phyloP scores from a whole-genome alignment of 1,284 basidiomycete species.

The Trichosporon coremiiforme region DNA sequence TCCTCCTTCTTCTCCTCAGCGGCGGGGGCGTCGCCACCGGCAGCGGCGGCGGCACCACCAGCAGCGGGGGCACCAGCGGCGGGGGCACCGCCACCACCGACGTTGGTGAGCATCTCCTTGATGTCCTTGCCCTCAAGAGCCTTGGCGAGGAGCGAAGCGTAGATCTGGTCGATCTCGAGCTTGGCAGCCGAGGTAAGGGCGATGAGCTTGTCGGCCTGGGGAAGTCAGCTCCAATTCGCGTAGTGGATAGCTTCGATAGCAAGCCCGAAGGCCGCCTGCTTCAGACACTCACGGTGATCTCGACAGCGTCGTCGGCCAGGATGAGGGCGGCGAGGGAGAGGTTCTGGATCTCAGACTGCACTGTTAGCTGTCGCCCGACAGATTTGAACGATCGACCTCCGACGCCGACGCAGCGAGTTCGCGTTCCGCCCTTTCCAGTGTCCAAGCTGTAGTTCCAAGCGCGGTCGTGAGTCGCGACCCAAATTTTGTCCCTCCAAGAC shows the following conservation, averaged over 20 bases:
- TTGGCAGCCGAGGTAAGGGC: constrained; percentile 79
- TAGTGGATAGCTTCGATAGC: not conserved
- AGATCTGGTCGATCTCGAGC: constrained; percentile 92
- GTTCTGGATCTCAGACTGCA: constrained; percentile 65
- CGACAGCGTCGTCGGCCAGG: constrained; percentile 93
- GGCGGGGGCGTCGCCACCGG: constrained; percentile 65
- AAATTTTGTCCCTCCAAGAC: not conserved
- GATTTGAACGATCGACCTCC: not conserved
- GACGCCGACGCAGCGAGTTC: not conserved
- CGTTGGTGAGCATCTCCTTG: constrained; percentile 90
- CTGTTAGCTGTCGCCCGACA: not conserved
- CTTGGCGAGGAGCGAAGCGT: constrained; percentile 94
- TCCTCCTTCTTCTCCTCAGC: constrained; percentile 82
- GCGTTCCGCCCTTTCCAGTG: not conserved
- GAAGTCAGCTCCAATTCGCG: not conserved
- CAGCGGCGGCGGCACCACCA: constrained; percentile 61
- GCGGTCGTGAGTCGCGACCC: not conserved
- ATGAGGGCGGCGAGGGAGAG: constrained; percentile 74
- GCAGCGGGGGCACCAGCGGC: constrained; percentile 65
- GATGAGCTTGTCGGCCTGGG: constrained; percentile 84
- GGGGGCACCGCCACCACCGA: constrained; percentile 79
- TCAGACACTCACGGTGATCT: constrained; percentile 83
- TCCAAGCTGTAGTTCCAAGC: not conserved
- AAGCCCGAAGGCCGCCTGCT: not conserved
- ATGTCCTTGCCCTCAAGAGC: constrained; percentile 97